Base-by-base conservation (phyloP, 164 flowering plant species). In the Nelumbo lutea region DNA sequence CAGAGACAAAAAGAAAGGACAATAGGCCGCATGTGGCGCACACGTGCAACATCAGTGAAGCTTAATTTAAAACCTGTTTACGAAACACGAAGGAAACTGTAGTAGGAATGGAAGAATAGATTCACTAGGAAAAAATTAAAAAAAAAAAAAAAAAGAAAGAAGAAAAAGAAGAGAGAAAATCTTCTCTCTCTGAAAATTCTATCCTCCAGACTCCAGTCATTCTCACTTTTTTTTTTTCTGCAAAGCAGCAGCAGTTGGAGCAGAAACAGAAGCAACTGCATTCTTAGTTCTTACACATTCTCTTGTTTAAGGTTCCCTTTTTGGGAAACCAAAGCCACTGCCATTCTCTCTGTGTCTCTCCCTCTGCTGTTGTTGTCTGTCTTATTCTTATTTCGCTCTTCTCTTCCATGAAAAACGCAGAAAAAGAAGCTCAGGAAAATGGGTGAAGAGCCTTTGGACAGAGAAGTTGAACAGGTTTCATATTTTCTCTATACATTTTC, bases 381-480 rank as follows among this genome's bases (percentile, higher is more conserved):
- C 59, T 9, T 55, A n/a, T 64, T 5, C 2, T 4, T 10, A n/a
- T 65, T 58, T 65, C 4, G 62, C 15, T 9, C 42, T 66, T 59
- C 38, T 66, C 68, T 62, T 70, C 70, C 66, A 73, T 67, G 71
- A 68, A 66, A 73, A 60, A n/a, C 62, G 15, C 53, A 43, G 53
- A 61, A 53, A 61, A 57, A 52, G 62, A 53, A 44, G 55, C 9
- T 2, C 7, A 62, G 46, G 51, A 40, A 61, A 65, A 82, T 81
- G 86, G 79, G 65, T 57, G 83, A 82, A 67, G 78, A 75, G 48
- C 76, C 70, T 48, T 70, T 65, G 58, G 83, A 79, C 78, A 79
- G 85, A 73, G 72, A 68, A 58, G 76, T 78, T 40, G 84, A 82
- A 68, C 87, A 85, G 87, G 89, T 85, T 47, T 48, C 9, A 6